phyloP scores from a whole-genome alignment of 2,329 filamentous ascomycete genomes.

The Raffaelea arxii region DNA sequence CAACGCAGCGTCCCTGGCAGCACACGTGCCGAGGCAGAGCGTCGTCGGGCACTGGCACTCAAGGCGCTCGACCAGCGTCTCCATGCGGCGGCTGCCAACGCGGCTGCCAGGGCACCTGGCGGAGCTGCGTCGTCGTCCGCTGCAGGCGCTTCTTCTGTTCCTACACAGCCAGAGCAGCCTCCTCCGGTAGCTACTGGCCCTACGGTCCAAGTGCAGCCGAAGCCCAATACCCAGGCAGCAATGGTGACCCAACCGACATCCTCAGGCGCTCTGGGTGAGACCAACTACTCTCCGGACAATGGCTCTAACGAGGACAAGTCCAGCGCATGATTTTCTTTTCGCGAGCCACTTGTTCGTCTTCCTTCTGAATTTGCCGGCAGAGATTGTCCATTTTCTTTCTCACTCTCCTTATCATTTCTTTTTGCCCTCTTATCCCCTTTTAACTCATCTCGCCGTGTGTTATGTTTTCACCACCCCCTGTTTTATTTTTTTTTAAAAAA shows the following conservation, averaged over 20 bases:
- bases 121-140: conserved; percentile 8
- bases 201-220: conserved; percentile 47
- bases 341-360: neutral
- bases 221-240: conserved; percentile 43
- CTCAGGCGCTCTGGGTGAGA: conserved; percentile 51
- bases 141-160: neutral
- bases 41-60: conserved; percentile 77
- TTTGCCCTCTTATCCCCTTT: neutral
- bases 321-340: conserved; percentile 4
- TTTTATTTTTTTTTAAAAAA: too few relatives aligned
- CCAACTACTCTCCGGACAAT: conserved; percentile 58
- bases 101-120: conserved; percentile 11
- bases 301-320: conserved; percentile 29
- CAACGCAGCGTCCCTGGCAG: conserved; percentile 50
- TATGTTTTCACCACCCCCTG: too few relatives aligned
- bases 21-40: conserved; percentile 83
- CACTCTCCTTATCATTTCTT: neutral
- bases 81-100: conserved; percentile 61
- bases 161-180: conserved; percentile 16
- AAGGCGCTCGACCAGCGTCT: conserved; percentile 88
- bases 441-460: neutral
- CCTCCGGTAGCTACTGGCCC: conserved; percentile 36
- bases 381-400: neutral
- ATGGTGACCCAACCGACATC: conserved; percentile 45
- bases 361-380: neutral